Conservation (phyloP, 306 rosid species). For the Sesbania bispinosa region DNA sequence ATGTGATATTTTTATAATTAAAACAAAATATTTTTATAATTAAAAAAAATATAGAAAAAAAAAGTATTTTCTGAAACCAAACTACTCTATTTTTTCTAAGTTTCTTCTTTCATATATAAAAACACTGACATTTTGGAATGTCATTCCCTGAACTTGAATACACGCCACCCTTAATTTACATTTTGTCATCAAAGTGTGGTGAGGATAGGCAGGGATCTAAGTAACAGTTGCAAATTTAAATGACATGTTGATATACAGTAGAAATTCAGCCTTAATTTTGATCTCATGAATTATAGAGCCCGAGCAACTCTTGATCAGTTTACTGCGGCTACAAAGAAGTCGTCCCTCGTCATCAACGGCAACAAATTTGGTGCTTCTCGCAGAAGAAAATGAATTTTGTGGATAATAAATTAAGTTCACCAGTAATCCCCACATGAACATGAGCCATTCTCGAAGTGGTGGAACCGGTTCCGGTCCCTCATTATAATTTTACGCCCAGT, state of each 20-base stretch:
- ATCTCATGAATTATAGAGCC: not conserved
- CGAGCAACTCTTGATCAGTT: not conserved
- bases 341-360: not conserved
- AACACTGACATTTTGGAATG: too few relatives aligned
- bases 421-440: conserved; percentile 82
- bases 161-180: too few relatives aligned
- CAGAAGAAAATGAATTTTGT: not conserved
- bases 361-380: not conserved
- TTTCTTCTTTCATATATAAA: too few relatives aligned
- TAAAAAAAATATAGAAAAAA: too few relatives aligned
- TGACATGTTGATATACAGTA: not conserved
- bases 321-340: not conserved
- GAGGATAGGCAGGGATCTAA: not conserved
- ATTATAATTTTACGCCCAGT: conserved; percentile 58
- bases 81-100: too few relatives aligned
- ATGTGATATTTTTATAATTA: too few relatives aligned
- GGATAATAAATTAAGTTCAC: conserved; percentile 32
- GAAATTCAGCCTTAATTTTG: not conserved
- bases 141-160: too few relatives aligned
- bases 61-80: too few relatives aligned
- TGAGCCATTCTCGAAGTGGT: conserved; percentile 66
- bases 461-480: conserved; percentile 82
- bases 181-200: too few relatives aligned
- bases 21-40: too few relatives aligned
- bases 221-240: not conserved